Conservation (phyloP, 805 yeast species). For the Candida boidinii region DNA sequence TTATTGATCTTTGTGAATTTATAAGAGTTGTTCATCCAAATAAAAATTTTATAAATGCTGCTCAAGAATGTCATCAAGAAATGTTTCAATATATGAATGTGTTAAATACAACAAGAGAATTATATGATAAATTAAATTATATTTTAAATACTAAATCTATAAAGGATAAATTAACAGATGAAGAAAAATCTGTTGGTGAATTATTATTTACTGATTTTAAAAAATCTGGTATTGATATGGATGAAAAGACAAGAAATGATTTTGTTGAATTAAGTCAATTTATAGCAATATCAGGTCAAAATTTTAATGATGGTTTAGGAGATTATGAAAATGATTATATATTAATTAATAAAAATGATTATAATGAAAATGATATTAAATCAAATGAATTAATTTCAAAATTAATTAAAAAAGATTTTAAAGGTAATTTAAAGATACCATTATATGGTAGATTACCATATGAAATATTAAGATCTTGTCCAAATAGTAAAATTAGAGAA, state of each 20-base stretch:
- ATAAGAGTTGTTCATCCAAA: slow-evolving; percentile 84
- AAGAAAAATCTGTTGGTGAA: slow-evolving; percentile 77
- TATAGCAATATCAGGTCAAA: slow-evolving; percentile 75
- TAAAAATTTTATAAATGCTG: slow-evolving; percentile 59
- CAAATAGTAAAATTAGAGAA: slow-evolving; percentile 48
- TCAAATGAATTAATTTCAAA: slow-evolving; percentile 11
- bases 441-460: slow-evolving; percentile 58
- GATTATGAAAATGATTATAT: slow-evolving; percentile 19
- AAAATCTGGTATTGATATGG: slow-evolving; percentile 83
- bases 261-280: slow-evolving; percentile 76
- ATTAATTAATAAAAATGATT: slow-evolving; percentile 17
- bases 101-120: slow-evolving; percentile 71
- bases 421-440: slow-evolving; percentile 42
- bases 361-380: slow-evolving; percentile 21
- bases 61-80: slow-evolving; percentile 79
- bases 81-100: slow-evolving; percentile 93
- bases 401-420: slow-evolving; percentile 19
- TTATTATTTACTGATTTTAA: slow-evolving; percentile 78
- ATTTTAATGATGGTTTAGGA: slow-evolving; percentile 48
- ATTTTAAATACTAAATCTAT: slow-evolving; percentile 38
- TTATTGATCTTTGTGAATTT: slow-evolving; percentile 89
- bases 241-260: slow-evolving; percentile 47
- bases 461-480: slow-evolving; percentile 51
- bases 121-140: slow-evolving; percentile 51
- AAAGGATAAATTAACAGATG: slow-evolving; percentile 39